A percentile compares a stretch with the other conserved stretches of the same genome.
Evolutionary conservation across 78 protist species (phyloP).

Genomic region (Dictyostelium purpureum): DNA sequence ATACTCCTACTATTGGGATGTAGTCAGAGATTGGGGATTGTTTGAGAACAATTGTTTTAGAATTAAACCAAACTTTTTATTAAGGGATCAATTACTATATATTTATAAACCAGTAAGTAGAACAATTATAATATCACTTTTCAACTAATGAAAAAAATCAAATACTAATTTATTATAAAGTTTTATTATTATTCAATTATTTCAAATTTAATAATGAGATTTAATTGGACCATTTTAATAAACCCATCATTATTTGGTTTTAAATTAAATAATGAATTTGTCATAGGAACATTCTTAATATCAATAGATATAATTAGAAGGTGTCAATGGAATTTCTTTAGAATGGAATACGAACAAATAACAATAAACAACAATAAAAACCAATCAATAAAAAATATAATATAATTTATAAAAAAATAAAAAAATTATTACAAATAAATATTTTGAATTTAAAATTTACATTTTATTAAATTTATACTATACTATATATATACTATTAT

Average conservation of each 20-base stretch:
- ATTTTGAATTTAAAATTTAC: background rate
- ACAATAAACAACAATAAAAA: no score
- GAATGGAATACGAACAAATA: slow-evolving; percentile 17
- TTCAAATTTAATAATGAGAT: slow-evolving; percentile 30
- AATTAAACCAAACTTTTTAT: background rate
- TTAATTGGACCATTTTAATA: background rate
- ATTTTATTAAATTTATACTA: background rate
- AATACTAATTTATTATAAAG: background rate
- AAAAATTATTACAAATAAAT: background rate
- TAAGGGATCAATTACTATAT: slow-evolving; percentile 2
- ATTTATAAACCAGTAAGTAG: slow-evolving; percentile 5
- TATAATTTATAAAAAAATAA: background rate
- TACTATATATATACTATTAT: background rate
- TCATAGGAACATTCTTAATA: background rate
- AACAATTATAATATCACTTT: background rate
- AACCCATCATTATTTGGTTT: background rate
- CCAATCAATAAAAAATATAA: background rate
- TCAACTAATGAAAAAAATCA: background rate
- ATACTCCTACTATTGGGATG: slow-evolving; percentile 15
- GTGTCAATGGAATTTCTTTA: slow-evolving; percentile 20
- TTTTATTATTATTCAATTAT: slow-evolving; percentile 23
- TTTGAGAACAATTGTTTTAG: no score
- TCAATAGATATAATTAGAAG: slow-evolving; percentile 19
- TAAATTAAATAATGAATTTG: background rate
- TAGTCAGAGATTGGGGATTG: slow-evolving; percentile 31